These are phyloP conservation scores for Entomortierella parvispora DNA, from an alignment of 192 early-diverging fungal species.

Conservation along the genomic window DNA sequence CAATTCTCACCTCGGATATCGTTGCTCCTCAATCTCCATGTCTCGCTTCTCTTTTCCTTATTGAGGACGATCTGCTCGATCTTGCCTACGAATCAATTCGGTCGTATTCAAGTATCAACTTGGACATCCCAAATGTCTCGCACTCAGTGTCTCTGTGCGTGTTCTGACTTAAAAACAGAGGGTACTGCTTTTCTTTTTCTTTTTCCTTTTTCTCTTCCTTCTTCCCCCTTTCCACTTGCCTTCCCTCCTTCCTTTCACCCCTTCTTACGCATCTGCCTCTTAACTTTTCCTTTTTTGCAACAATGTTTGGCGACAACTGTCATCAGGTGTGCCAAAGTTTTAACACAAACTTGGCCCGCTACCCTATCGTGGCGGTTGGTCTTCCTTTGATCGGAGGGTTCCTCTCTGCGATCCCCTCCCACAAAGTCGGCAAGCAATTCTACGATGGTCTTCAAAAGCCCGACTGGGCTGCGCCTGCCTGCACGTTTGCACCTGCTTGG, in stretches of 20 bases:
- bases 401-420: conserved; percentile 35
- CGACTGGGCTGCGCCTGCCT: conserved; percentile 27
- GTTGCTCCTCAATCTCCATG: too few relatives aligned
- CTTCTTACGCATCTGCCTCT: background rate
- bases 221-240: conserved; percentile 1
- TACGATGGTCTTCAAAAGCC: conserved; percentile 25
- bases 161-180: too few relatives aligned
- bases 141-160: too few relatives aligned
- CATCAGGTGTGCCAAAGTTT: conserved; percentile 32
- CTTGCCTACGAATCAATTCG: background rate
- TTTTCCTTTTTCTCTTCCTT: background rate
- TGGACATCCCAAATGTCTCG: too few relatives aligned
- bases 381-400: conserved; percentile 45
- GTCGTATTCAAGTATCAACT: conserved; percentile 6
- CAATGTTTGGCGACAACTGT: conserved; percentile 28
- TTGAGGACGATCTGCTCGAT: too few relatives aligned
- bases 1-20: too few relatives aligned
- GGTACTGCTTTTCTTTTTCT: background rate
- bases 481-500: conserved; percentile 34
- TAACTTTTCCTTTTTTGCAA: background rate
- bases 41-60: too few relatives aligned
- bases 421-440: conserved; percentile 12
- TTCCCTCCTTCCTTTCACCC: background rate
- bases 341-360: conserved; percentile 46
- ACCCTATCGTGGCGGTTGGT: conserved; percentile 41